Evolutionary conservation across 2,329 filamentous ascomycete genomes (phyloP).

Genomic region (Talaromyces sp.): DNA sequence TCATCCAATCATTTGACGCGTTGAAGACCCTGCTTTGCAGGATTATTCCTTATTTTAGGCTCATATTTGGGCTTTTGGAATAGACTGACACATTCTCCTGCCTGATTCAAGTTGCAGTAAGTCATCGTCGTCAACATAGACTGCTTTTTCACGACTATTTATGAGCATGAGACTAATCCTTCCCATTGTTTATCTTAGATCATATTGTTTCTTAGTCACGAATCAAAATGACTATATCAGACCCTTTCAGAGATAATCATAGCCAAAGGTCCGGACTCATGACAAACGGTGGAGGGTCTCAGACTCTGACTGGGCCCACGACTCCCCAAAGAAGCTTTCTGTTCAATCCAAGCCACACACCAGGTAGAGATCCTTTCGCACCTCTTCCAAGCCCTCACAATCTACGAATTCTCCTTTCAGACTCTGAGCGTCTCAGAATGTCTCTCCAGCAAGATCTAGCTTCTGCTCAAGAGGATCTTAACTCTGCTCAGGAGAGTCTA

Average conservation of each 20-base stretch:
- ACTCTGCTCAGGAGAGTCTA: slow-evolving; percentile 9
- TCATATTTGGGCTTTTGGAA: not conserved
- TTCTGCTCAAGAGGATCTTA: not conserved
- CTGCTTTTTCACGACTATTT: not conserved
- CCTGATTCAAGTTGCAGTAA: not conserved
- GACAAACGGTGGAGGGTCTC: not conserved
- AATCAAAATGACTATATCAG: not conserved
- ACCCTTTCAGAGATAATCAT: not conserved
- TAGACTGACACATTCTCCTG: not conserved
- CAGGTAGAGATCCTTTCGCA: not conserved
- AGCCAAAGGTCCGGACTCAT: not conserved
- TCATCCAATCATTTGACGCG: not conserved
- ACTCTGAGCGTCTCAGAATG: slow-evolving; percentile 1
- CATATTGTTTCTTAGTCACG: not conserved
- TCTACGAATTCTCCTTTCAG: not conserved
- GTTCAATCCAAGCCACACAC: not conserved
- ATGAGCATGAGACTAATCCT: not conserved
- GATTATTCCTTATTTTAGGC: not conserved
- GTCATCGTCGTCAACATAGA: not conserved
- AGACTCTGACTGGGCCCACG: not conserved
- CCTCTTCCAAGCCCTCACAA: not conserved
- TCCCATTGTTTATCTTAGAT: not conserved
- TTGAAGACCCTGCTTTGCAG: not conserved
- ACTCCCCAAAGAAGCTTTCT: not conserved
- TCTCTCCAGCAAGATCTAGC: slow-evolving; percentile 10